These are phyloP conservation scores for Histomonas meleagridis DNA, from an alignment of 208 protist species.

Conservation along the genomic window DNA sequence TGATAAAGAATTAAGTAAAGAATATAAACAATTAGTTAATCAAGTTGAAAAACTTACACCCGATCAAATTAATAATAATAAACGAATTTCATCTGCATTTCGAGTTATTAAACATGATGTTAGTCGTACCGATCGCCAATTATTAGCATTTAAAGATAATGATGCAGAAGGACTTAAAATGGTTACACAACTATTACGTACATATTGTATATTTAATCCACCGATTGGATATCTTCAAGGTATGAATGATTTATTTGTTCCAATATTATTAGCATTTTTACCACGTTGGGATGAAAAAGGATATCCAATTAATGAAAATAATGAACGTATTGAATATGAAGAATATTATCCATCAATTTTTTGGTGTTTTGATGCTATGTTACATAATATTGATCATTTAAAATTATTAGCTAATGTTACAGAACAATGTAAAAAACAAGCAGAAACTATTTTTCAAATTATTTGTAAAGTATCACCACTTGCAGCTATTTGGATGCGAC, in stretches of 20 bases:
- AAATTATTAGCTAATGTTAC: neutral
- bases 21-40: neutral
- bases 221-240: constrained; percentile 18
- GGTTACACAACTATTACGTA: neutral
- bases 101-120: constrained; percentile 32
- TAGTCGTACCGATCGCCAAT: neutral
- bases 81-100: neutral
- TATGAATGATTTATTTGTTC: constrained; percentile 35
- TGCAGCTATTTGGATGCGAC: neutral
- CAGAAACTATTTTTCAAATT: neutral
- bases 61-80: neutral
- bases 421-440: neutral
- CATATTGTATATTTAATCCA: neutral
- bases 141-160: neutral
- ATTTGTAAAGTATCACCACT: neutral
- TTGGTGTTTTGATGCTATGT: constrained; percentile 27
- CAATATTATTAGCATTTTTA: neutral
- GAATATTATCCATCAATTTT: neutral
- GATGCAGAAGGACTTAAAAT: neutral
- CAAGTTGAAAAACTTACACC: neutral
- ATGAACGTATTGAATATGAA: neutral
- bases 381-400: neutral
- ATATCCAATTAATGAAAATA: neutral
- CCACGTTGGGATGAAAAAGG: neutral
- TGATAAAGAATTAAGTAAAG: neutral